These are phyloP conservation scores for Datisca glomerata DNA, from an alignment of 306 rosid genomes.

Conservation along the genomic window DNA sequence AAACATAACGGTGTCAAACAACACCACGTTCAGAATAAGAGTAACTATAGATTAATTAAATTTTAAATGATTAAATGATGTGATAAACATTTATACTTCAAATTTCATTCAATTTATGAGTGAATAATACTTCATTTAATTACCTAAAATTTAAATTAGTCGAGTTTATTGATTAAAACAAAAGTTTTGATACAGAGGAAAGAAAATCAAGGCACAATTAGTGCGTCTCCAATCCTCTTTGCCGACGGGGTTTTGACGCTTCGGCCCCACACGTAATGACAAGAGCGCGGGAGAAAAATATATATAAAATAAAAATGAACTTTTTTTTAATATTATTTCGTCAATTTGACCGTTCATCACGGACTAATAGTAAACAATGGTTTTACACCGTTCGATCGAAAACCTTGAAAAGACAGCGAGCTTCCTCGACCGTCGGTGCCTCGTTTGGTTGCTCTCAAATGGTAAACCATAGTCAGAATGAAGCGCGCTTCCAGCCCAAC, in stretches of 20 bases:
- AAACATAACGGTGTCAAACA: no score
- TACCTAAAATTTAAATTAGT: no score
- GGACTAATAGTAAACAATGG: conserved; percentile 16
- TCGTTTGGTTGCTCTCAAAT: no score
- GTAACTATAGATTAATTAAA: no score
- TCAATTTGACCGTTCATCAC: conserved; percentile 35
- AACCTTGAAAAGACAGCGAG: conserved; percentile 20
- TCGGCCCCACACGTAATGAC: conserved; percentile 37
- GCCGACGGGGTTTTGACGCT: conserved; percentile 20
- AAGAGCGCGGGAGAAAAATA: conserved; percentile 10
- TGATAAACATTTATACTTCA: not conserved
- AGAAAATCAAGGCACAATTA: conserved; percentile 1
- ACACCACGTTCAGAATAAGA: no score
- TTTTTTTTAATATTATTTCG: not conserved
- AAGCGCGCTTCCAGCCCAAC: no score
- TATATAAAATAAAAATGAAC: not conserved
- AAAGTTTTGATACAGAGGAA: no score
- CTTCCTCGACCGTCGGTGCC: not conserved
- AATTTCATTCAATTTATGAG: no score
- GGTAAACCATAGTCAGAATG: no score
- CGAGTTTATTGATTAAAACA: no score
- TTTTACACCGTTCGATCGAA: conserved; percentile 17
- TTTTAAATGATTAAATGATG: no score
- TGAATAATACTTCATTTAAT: no score
- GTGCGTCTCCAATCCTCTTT: conserved; percentile 24